phyloP scores from a whole-genome alignment of 805 yeast genomes.

The Hanseniaspora thailandica region DNA sequence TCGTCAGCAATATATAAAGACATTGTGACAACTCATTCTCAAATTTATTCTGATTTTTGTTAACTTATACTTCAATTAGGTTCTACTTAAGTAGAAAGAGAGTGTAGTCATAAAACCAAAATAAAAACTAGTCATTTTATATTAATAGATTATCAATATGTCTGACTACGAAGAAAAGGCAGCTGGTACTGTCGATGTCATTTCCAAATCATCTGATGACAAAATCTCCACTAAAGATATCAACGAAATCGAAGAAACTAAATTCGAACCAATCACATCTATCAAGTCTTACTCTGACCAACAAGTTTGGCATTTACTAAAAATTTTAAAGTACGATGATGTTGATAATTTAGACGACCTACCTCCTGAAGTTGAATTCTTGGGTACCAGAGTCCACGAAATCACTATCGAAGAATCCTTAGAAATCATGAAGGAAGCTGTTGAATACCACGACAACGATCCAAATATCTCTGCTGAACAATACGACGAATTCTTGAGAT shows the following conservation, averaged over 20 bases:
- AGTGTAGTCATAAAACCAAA: too few species aligned
- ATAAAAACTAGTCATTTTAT: not conserved
- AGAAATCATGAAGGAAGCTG: constrained; percentile 31
- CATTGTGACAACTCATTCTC: too few species aligned
- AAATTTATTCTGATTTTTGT: too few species aligned
- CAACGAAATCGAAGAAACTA: not conserved
- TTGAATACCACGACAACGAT: constrained; percentile 36
- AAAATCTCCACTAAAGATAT: not conserved
- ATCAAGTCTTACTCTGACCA: constrained; percentile 11
- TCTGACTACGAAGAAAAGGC: constrained; percentile 20
- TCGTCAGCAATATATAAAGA: too few species aligned
- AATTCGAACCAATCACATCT: constrained; percentile 3
- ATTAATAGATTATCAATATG: not conserved
- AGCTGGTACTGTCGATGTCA: constrained; percentile 33
- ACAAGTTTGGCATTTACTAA: constrained; percentile 15
- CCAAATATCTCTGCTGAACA: constrained; percentile 35
- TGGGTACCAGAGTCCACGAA: constrained; percentile 33
- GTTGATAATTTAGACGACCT: constrained; percentile 18
- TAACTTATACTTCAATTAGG: too few species aligned
- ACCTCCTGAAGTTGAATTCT: constrained; percentile 26
- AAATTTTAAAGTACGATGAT: constrained; percentile 14
- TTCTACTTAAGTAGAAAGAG: too few species aligned
- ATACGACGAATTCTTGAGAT: constrained; percentile 27
- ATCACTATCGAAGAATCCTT: constrained; percentile 32
- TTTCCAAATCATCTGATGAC: constrained; percentile 2